Conservation (phyloP, 2,329 filamentous ascomycete species). For the Hypoxylon sp. region DNA sequence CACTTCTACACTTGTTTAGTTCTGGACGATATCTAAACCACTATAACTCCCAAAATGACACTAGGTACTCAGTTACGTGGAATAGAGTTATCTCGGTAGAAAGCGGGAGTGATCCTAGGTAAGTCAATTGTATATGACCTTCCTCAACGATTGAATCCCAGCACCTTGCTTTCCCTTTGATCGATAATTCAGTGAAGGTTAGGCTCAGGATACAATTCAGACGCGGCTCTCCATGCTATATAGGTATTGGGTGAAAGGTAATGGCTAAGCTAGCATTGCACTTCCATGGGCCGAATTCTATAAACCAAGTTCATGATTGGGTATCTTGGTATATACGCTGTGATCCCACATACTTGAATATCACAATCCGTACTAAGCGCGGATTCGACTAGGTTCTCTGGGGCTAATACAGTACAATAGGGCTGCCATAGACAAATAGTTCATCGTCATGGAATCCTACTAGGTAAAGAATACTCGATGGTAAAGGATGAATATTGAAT, state of each 20-base stretch:
- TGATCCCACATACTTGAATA: not conserved
- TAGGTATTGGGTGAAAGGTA: not conserved
- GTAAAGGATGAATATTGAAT: no score
- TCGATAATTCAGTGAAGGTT: not conserved
- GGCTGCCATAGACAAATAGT: no score
- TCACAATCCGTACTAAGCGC: not conserved
- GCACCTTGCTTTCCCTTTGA: not conserved
- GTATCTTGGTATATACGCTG: not conserved
- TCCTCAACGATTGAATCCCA: not conserved
- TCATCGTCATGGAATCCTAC: no score
- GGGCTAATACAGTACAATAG: no score
- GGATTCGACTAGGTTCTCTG: no score
- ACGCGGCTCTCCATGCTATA: not conserved
- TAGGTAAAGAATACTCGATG: no score
- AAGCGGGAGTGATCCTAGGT: not conserved
- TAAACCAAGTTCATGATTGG: not conserved
- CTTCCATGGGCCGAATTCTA: not conserved
- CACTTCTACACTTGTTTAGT: slow-evolving; percentile 3
- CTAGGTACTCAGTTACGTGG: not conserved
- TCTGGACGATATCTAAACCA: not conserved
- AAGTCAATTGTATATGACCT: not conserved
- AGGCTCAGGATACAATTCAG: not conserved
- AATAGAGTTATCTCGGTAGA: not conserved
- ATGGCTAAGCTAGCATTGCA: not conserved
- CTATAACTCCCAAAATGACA: not conserved